A percentile compares a stretch with the other conserved stretches of the same genome.
Evolutionary conservation across 129 eudicot species (phyloP).

Genomic region (Flaveria bidentis): DNA sequence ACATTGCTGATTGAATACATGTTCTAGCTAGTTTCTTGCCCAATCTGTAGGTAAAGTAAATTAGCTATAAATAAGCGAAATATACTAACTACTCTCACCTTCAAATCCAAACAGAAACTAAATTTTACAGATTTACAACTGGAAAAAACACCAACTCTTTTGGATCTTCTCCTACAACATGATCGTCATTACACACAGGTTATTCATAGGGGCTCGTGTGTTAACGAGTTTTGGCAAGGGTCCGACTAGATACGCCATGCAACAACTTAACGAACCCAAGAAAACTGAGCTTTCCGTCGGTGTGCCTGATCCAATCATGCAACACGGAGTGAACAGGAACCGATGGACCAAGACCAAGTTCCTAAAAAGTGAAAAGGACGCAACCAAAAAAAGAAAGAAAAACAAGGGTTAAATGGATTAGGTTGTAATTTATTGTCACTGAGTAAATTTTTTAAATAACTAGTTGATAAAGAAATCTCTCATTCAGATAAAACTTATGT

Average conservation of each 20-base stretch:
- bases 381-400: background rate
- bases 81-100: constrained; percentile 45
- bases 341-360: constrained; percentile 88
- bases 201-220: constrained; percentile 5
- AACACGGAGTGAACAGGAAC: constrained; percentile 91
- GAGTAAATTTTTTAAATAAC: background rate
- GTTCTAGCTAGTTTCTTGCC: constrained; percentile 22
- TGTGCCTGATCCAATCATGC: constrained; percentile 93
- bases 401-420: background rate
- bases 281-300: constrained; percentile 96
- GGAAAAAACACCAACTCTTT: constrained; percentile 26
- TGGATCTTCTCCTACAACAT: constrained; percentile 25
- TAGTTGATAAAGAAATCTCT: background rate
- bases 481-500: background rate
- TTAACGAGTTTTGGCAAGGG: constrained; percentile 63
- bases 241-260: constrained; percentile 79
- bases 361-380: constrained; percentile 47
- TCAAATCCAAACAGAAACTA: constrained; percentile 39
- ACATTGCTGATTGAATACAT: constrained; percentile 21
- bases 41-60: constrained; percentile 33
- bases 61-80: constrained; percentile 25
- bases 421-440: background rate
- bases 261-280: constrained; percentile 84
- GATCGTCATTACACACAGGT: background rate
- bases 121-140: constrained; percentile 36